Conservation (phyloP, 805 yeast species). For the Sugiyamaella lignohabitans region DNA sequence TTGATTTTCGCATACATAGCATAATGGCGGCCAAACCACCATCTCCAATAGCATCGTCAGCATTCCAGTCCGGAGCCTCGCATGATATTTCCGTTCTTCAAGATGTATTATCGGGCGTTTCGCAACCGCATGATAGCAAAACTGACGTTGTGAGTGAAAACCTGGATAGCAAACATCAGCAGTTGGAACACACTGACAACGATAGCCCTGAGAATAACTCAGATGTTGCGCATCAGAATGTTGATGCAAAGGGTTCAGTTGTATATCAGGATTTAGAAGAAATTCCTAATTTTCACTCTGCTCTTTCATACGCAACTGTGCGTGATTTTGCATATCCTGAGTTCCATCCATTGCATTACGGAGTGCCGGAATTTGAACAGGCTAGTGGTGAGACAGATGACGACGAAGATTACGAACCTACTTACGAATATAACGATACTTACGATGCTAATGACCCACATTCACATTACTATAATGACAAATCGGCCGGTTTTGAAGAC, state of each 20-base stretch:
- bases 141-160: no score
- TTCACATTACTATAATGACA: no score
- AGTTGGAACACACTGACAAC: no score
- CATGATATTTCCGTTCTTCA: background rate
- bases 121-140: background rate
- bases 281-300: constrained; percentile 29
- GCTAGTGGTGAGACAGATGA: constrained; percentile 12
- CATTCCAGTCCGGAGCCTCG: background rate
- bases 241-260: background rate
- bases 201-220: background rate
- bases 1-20: no score
- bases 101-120: background rate
- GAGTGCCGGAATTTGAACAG: constrained; percentile 34
- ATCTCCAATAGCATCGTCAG: background rate
- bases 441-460: constrained; percentile 13
- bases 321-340: constrained; percentile 79
- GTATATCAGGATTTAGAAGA: background rate
- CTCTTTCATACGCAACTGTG: constrained; percentile 41
- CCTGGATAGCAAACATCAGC: no score
- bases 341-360: constrained; percentile 65
- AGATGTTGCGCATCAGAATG: no score
- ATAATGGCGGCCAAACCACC: background rate
- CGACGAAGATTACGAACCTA: constrained; percentile 21
- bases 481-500: constrained; percentile 22
- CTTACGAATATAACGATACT: constrained; percentile 19